Conservation (phyloP, 2,329 filamentous ascomycete species). For the Colletotrichum karsti region DNA sequence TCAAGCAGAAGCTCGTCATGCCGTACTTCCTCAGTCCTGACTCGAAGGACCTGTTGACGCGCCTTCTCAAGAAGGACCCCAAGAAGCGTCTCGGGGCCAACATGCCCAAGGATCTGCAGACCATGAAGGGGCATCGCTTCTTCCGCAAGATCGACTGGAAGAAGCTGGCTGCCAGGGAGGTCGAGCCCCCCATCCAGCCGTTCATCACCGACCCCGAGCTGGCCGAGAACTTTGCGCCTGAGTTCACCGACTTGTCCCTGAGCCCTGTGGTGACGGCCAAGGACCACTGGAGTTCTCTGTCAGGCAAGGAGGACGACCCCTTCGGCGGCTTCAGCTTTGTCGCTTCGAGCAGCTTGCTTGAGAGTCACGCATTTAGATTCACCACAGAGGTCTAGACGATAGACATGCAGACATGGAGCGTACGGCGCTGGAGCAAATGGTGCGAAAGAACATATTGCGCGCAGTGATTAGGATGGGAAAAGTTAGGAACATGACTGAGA, state of each 20-base stretch:
- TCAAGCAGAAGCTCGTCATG: slow-evolving; percentile 88
- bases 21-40: slow-evolving; percentile 93
- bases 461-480: not conserved
- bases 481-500: not conserved
- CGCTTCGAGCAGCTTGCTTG: slow-evolving; percentile 64
- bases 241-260: slow-evolving; percentile 88
- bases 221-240: slow-evolving; percentile 94
- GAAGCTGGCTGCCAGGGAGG: slow-evolving; percentile 80
- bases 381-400: slow-evolving; percentile 24
- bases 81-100: slow-evolving; percentile 86
- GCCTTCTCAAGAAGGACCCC: slow-evolving; percentile 91
- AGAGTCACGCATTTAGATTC: slow-evolving; percentile 52
- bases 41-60: slow-evolving; percentile 91
- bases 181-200: slow-evolving; percentile 90
- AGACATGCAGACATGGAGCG: not conserved
- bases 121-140: slow-evolving; percentile 92
- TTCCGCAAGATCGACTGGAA: slow-evolving; percentile 98
- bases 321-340: slow-evolving; percentile 74
- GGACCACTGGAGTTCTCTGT: slow-evolving; percentile 49
- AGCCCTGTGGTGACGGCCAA: slow-evolving; percentile 70
- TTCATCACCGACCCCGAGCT: slow-evolving; percentile 95
- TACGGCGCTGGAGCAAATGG: too few species aligned
- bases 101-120: slow-evolving; percentile 87
- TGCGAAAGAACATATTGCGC: too few species aligned
- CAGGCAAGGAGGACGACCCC: slow-evolving; percentile 50